A percentile compares a stretch with the other conserved stretches of the same genome.
These are phyloP conservation scores for Populus ilicifolia DNA, from an alignment of 345 rosid genomes.

Conservation along the genomic window DNA sequence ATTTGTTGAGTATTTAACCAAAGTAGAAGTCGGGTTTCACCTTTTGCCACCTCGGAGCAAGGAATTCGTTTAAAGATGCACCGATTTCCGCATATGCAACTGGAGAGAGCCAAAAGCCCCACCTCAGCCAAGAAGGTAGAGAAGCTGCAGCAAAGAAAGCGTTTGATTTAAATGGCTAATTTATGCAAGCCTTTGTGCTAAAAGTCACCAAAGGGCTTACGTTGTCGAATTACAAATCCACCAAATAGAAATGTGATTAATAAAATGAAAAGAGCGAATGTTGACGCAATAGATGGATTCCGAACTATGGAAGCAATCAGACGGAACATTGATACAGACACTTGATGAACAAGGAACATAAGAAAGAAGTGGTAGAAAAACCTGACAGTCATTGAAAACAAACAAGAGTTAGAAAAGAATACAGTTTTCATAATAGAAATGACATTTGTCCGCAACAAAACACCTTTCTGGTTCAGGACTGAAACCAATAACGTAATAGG, in stretches of 20 bases:
- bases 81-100: slow-evolving; percentile 47
- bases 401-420: not conserved
- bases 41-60: slow-evolving; percentile 53
- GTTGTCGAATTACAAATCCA: slow-evolving; percentile 43
- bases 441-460: not conserved
- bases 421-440: not conserved
- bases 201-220: slow-evolving; percentile 26
- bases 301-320: slow-evolving; percentile 38
- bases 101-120: slow-evolving; percentile 56
- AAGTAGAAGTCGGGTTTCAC: slow-evolving; percentile 18
- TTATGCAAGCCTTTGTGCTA: not conserved
- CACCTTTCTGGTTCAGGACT: slow-evolving; percentile 51
- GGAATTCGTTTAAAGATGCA: slow-evolving; percentile 44
- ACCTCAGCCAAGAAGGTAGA: slow-evolving; percentile 43
- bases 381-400: slow-evolving; percentile 23
- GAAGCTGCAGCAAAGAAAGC: slow-evolving; percentile 32
- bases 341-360: slow-evolving; percentile 45
- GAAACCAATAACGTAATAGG: slow-evolving; percentile 50
- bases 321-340: slow-evolving; percentile 42
- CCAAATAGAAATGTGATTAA: slow-evolving; percentile 33
- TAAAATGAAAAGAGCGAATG: slow-evolving; percentile 13
- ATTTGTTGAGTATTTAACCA: not conserved
- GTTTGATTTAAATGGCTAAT: not conserved
- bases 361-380: slow-evolving; percentile 40
- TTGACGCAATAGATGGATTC: slow-evolving; percentile 31